Evolutionary conservation across 306 rosid species (phyloP), one percentile per base, ranked within the genome.

Genomic region (Malus orientalis): DNA sequence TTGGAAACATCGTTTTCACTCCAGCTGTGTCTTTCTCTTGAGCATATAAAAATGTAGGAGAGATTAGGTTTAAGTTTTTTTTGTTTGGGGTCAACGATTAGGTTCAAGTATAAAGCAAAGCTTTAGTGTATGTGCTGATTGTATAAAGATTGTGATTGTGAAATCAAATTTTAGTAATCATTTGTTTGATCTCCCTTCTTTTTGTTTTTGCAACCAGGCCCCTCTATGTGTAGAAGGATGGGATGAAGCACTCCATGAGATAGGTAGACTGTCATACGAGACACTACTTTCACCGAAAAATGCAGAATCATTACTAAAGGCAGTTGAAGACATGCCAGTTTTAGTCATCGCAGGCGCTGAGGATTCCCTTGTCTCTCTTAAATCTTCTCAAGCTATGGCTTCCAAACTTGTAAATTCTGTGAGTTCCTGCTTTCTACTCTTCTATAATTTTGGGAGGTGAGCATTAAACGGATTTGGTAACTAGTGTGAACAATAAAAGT

Each of bases 241-340:
- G 97, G 98, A 94, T 30, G 93, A 89, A 76, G 98, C 97, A 1
- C 88, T 91, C 64, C 94, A 91, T 58, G 98, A 94, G 93, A 90
- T 94, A 70, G 93, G 97, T n/a, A 94, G 90, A 89, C 79, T 94
- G 85, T 94, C 98, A 51, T 76, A 82, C 32, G 94, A 94, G 81
- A 85, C 88, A 19, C 69, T 90, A 73, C 91, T 91, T 78, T 71
- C 97, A 23, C 80, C 74, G 0, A 87, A 88, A 78, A 81, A 83
- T 53, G 94, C 94, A 13, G 92, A 85, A 65, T 86, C 87, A n/a
- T 88, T 94, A 84, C 77, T 90, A 70, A 79, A 88, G 77, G 91
- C 90, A 22, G 79, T 90, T 36, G 87, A 85, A 87, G 87, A 83
- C 82, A 71, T 90, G 86, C 93, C 97, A 0, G 89, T 90, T 69